Base-by-base conservation (phyloP, 202 grass and related monocot genomes). In the Hordeum pubiflorum region DNA sequence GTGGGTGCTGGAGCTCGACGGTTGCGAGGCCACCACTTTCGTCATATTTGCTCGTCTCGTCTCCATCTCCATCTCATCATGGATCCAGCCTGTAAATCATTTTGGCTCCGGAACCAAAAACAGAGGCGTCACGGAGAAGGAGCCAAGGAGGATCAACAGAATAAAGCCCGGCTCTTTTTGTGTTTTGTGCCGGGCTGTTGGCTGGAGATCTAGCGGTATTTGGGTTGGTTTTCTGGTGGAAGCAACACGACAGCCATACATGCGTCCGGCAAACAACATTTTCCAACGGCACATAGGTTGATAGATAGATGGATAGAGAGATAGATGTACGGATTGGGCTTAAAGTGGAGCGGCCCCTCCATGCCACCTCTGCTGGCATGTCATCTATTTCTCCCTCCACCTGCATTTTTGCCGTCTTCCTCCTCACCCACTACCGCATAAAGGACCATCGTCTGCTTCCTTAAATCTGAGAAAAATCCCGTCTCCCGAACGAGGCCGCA, bases 51-150 rank as follows among this genome's bases (percentile, higher is more conserved):
- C 39, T 36, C 22, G 38, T 65, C 39, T 78, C 24, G 2, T 17
- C 44, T 15, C 43, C 41, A 1, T 44, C 41, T 44, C 38, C 12
- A 12, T 63, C 41, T 58, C 80, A 43, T 63, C 39, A 50, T 82
- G 73, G 72, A 82, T 82, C 79, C 83, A 86, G 66, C 59, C 83
- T 86, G 87, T 86, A 38, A 48, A 39, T 24, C 78, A 39, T 40
- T 23, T 37, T 40, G 11, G 4, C 7, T 2, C 54, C 29, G 9
- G 1, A 5, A 56, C 10, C 22, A 33, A 18, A 44, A 1, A 77
- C 0, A 38, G 15, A 11, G 20, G 8, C 1, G 0, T 14, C 31
- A 58, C 9, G n/a, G 31, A 72, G 37, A 57, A 63, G 22, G 26
- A 14, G 32, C 9, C 10, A 67, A 72, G n/a, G 10, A 46, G 58